Evolutionary conservation across 768 basidiomycete species (phyloP).

Genomic region (Auriscalpium microsporum): DNA sequence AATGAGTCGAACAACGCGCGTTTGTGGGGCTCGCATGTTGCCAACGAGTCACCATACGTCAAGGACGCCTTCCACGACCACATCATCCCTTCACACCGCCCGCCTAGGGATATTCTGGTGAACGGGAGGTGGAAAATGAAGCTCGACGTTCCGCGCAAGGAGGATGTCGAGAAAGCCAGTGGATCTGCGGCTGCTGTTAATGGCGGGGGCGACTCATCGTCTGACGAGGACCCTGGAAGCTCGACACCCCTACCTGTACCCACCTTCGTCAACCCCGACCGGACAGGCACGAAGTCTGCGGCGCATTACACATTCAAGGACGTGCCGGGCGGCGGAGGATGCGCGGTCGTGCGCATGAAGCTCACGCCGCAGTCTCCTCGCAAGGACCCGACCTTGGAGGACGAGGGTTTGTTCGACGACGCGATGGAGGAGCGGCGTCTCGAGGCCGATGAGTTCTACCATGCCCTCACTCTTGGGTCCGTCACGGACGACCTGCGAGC

Average conservation of each 20-base stretch:
- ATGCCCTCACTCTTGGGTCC: constrained; percentile 66
- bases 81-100: constrained; percentile 81
- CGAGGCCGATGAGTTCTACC: constrained; percentile 96
- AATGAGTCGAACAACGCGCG: constrained; percentile 95
- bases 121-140: constrained; percentile 11
- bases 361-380: constrained; percentile 70
- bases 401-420: constrained; percentile 86
- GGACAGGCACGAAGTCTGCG: constrained; percentile 84
- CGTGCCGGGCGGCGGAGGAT: constrained; percentile 88
- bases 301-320: constrained; percentile 84
- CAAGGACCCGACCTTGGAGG: constrained; percentile 73
- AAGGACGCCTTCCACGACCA: constrained; percentile 99
- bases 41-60: constrained; percentile 74
- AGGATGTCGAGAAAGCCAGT: constrained; percentile 1
- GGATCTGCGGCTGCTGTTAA: constrained; percentile 24
- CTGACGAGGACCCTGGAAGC: constrained; percentile 37
- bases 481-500: constrained; percentile 90
- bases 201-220: constrained; percentile 32
- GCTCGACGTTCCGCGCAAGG: background rate
- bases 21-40: constrained; percentile 63
- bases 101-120: constrained; percentile 26
- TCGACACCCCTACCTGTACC: constrained; percentile 41
- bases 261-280: constrained; percentile 77
- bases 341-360: constrained; percentile 90
- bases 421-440: constrained; percentile 81